These are phyloP conservation scores for Carex pumila DNA, from an alignment of 176 grass and related monocot species.

Conservation along the genomic window DNA sequence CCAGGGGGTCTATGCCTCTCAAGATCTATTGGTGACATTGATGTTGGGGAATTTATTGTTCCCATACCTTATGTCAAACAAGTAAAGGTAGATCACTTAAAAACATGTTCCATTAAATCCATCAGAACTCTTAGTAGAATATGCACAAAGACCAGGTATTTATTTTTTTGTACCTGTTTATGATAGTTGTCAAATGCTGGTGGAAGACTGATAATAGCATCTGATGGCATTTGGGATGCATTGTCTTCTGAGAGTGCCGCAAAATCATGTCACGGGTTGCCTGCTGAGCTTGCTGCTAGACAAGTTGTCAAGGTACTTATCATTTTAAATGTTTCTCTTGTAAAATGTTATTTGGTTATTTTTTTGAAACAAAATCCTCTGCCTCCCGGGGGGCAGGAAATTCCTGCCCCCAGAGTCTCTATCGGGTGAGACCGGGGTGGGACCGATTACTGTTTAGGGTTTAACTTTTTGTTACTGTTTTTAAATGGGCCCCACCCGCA, in stretches of 20 bases:
- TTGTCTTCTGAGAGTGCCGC: slow-evolving; percentile 71
- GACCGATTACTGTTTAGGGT: no score
- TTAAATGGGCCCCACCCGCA: no score
- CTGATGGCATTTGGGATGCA: slow-evolving; percentile 97
- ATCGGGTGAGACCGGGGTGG: no score
- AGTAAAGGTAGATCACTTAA: slow-evolving; percentile 62
- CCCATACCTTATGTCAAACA: slow-evolving; percentile 96
- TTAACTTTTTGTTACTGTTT: no score
- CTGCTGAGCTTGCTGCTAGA: slow-evolving; percentile 91
- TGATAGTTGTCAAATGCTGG: slow-evolving; percentile 69
- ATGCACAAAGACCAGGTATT: not conserved
- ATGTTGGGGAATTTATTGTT: slow-evolving; percentile 94
- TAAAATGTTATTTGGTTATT: not conserved
- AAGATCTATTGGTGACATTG: slow-evolving; percentile 95
- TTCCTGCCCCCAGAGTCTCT: no score
- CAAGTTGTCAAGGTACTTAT: slow-evolving; percentile 84
- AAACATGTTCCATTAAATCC: not conserved
- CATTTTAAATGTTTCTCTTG: not conserved
- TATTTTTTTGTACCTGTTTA: slow-evolving; percentile 7
- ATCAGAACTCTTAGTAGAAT: not conserved
- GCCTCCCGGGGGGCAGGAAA: no score
- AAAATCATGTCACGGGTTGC: slow-evolving; percentile 81
- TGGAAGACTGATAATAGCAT: slow-evolving; percentile 94
- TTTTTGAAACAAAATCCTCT: no score
- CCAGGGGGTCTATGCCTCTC: slow-evolving; percentile 88